Evolutionary conservation across 2,329 filamentous ascomycete genomes (phyloP).

Genomic region (Davidsoniella australis): DNA sequence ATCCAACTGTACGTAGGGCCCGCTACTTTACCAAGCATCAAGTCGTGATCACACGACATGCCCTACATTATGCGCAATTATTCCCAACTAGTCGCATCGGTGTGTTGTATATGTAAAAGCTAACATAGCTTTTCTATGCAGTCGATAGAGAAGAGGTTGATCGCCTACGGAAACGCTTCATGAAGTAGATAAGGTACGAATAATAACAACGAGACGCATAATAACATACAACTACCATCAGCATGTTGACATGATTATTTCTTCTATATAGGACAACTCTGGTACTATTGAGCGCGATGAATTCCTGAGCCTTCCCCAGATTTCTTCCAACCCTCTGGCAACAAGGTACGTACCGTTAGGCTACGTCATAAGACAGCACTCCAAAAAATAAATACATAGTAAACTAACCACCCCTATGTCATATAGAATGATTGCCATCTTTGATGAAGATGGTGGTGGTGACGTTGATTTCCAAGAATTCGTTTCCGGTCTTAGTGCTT

Average conservation of each 20-base stretch:
- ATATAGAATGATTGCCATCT: slow-evolving; percentile 88
- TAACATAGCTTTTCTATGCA: slow-evolving; percentile 68
- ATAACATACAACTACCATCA: too few species aligned
- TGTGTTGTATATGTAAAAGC: slow-evolving; percentile 34
- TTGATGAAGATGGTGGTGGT: slow-evolving; percentile 94
- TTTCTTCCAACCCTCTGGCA: slow-evolving; percentile 91
- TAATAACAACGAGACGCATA: neutral
- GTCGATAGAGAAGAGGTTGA: slow-evolving; percentile 97
- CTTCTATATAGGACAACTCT: slow-evolving; percentile 60
- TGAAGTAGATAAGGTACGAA: slow-evolving; percentile 91
- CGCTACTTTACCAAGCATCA: slow-evolving; percentile 1
- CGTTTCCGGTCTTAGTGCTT: slow-evolving; percentile 83
- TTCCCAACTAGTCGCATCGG: slow-evolving; percentile 1
- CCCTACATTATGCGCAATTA: slow-evolving; percentile 2
- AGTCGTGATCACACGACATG: too few species aligned
- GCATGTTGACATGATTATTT: too few species aligned
- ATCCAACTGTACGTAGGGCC: slow-evolving; percentile 59
- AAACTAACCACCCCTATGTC: neutral
- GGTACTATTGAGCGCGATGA: slow-evolving; percentile 97
- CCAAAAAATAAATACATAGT: neutral
- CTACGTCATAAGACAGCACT: neutral
- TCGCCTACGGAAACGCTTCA: slow-evolving; percentile 86
- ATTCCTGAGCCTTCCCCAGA: slow-evolving; percentile 91
- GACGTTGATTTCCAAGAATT: slow-evolving; percentile 99
- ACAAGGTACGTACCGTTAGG: slow-evolving; percentile 45